Base-by-base conservation (phyloP, 1,284 basidiomycete genomes). In the Ganoderma resinaceum region DNA sequence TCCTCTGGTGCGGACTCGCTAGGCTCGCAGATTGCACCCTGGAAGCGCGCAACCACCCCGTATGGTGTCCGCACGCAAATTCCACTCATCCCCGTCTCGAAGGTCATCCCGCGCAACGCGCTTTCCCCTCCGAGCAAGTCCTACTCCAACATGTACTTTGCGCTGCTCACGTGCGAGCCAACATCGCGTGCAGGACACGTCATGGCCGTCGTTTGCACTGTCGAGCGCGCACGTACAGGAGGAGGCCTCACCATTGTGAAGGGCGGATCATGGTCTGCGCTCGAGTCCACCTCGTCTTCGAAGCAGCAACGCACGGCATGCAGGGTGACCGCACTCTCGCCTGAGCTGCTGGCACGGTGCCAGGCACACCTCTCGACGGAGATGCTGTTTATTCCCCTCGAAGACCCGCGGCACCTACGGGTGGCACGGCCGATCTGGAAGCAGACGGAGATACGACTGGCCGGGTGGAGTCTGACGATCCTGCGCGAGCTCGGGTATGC, bases 101-200 rank as follows among this genome's bases (percentile, higher is more conserved):
- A 58, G 33, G 55, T 58, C 33, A 35, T 58, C 33, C 55, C 55
- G 7, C 55, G 33, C 55, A 33, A 23, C 20, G 33, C 9, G 33
- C 55, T 58, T 2, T 58, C 55, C 0, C 29, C 31, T 0, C 20
- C 20, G 37, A 31, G 18, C 55, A 58, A 58, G 55, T 58, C 55
- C 7, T 58, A 37, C 55, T 58, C 55, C 16, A 37, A 62, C 43
- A 35, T 43, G 61, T 49, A 62, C 61, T 49, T 62, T 31, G 61
- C 61, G 31, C 29, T 62, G 12, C 61, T 62, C 61, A 43, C 61
- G n/a, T 62, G 61, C 31, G 61, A 62, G 31, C 61, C 61, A 20
- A 14, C 43, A 0, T 29, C 61, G n/a, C 61, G 42, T 33, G 23
- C 38, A 23, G 61, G 61, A 35, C 61, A 62, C 61, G 20, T 62